These are phyloP conservation scores for Apocynum venetum DNA, from an alignment of 257 asterid genomes.

Conservation along the genomic window DNA sequence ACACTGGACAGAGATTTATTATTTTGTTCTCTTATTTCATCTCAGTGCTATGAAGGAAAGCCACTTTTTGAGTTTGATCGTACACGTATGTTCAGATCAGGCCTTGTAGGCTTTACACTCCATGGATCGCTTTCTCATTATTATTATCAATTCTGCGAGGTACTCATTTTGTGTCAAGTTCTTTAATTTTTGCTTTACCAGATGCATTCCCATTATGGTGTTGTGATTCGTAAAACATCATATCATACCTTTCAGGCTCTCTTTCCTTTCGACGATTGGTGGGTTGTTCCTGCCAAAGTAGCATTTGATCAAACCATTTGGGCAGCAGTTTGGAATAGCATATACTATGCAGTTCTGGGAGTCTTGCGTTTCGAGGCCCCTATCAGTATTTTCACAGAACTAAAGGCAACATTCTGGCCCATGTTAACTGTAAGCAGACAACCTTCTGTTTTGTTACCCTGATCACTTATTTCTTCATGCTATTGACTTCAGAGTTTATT, in stretches of 20 bases:
- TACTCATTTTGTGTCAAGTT: conserved; percentile 10
- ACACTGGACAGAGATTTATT: background rate
- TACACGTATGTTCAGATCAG: conserved; percentile 69
- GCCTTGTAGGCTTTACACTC: conserved; percentile 66
- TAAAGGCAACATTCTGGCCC: conserved; percentile 74
- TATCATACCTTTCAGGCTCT: conserved; percentile 45
- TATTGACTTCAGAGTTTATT: background rate
- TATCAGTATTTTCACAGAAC: conserved; percentile 39
- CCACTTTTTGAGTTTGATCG: conserved; percentile 79
- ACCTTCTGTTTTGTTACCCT: conserved; percentile 8
- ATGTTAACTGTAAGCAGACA: conserved; percentile 72
- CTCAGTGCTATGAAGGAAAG: conserved; percentile 85
- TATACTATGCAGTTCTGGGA: conserved; percentile 63
- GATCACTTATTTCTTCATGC: background rate
- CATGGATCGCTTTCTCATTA: conserved; percentile 93
- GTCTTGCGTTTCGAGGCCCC: conserved; percentile 75
- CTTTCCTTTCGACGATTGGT: conserved; percentile 80
- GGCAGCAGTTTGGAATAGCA: conserved; percentile 88
- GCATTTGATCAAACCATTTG: conserved; percentile 74
- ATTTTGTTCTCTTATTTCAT: background rate
- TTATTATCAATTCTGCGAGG: conserved; percentile 87
- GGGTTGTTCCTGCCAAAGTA: conserved; percentile 94
- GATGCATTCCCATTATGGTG: background rate
- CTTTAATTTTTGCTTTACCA: background rate
- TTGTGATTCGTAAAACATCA: background rate